Percentiles rank a stretch among this genome's conserved stretches.
Conservation (phyloP, 306 rosid species). For the Senna siamea region DNA sequence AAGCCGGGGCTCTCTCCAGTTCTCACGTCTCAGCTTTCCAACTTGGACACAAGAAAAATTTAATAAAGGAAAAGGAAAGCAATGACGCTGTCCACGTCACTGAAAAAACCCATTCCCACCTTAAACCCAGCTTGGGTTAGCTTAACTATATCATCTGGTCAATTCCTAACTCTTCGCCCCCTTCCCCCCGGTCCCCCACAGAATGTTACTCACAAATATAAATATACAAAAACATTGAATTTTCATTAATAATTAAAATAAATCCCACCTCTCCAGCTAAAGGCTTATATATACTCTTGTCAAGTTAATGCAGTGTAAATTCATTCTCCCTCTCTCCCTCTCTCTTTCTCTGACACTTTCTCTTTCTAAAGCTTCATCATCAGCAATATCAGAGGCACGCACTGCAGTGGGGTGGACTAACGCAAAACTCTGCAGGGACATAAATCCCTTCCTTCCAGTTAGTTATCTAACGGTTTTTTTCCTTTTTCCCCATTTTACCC, state of each 20-base stretch:
- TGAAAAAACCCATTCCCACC: no score
- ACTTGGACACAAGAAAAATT: background rate
- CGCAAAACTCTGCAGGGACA: slow-evolving; percentile 38
- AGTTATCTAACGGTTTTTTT: slow-evolving; percentile 69
- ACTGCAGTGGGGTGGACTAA: no score
- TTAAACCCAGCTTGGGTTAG: slow-evolving; percentile 36
- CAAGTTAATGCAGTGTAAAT: slow-evolving; percentile 34
- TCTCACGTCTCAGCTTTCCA: background rate
- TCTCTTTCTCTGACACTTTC: slow-evolving; percentile 9
- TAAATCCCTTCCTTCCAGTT: slow-evolving; percentile 38
- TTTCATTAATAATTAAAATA: background rate
- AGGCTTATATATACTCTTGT: slow-evolving; percentile 36
- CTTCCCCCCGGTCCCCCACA: slow-evolving; percentile 31
- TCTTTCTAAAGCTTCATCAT: slow-evolving; percentile 20
- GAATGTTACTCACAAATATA: no score
- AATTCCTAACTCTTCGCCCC: slow-evolving; percentile 25
- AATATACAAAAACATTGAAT: background rate
- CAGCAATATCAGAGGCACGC: slow-evolving; percentile 33
- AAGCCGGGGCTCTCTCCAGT: background rate
- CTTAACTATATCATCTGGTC: slow-evolving; percentile 39
- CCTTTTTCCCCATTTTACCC: slow-evolving; percentile 53
- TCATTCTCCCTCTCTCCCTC: slow-evolving; percentile 5
- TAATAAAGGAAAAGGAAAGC: slow-evolving; percentile 4
- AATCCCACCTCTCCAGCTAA: background rate
- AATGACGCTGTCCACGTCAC: slow-evolving; percentile 23